These are phyloP conservation scores for Hyphopichia homilentoma DNA, from an alignment of 805 yeast genomes.

Conservation along the genomic window DNA sequence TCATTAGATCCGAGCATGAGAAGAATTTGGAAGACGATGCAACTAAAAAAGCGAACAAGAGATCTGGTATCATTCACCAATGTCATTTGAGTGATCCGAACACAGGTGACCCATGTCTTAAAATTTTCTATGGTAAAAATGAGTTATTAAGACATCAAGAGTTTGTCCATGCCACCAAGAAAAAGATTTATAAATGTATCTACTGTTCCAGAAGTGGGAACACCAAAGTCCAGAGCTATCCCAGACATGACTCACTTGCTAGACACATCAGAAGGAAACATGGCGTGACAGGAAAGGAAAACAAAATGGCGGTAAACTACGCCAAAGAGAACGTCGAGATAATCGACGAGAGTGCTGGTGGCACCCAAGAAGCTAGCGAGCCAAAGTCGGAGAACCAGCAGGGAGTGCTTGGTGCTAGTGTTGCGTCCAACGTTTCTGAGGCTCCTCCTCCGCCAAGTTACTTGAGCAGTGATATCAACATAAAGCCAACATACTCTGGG, in stretches of 20 bases:
- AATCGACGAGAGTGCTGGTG: conserved; percentile 21
- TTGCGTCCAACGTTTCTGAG: conserved; percentile 7
- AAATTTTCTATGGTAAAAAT: conserved; percentile 41
- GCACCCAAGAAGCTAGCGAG: not conserved
- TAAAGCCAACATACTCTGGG: conserved; percentile 27
- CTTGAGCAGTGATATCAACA: conserved; percentile 25
- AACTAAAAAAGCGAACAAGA: conserved; percentile 9
- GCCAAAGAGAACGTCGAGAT: conserved; percentile 41
- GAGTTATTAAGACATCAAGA: conserved; percentile 43
- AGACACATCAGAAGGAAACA: conserved; percentile 42
- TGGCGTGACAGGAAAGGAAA: conserved; percentile 42
- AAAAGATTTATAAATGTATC: conserved; percentile 38
- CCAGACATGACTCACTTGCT: conserved; percentile 42
- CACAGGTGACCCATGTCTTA: conserved; percentile 28
- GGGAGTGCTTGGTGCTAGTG: conserved; percentile 1
- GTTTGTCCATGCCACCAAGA: conserved; percentile 43
- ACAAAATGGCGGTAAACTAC: conserved; percentile 40
- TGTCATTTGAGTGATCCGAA: conserved; percentile 36
- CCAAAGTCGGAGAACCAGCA: not conserved
- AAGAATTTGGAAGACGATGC: conserved; percentile 6
- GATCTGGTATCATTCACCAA: conserved; percentile 35
- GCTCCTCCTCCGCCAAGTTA: conserved; percentile 31
- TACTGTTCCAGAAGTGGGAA: conserved; percentile 32
- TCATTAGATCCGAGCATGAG: conserved; percentile 2
- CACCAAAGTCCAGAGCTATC: conserved; percentile 36